Evolutionary conservation across 345 rosid species (phyloP), one percentile per base, ranked within the genome.

Genomic region (Gossypium ekmanianum): DNA sequence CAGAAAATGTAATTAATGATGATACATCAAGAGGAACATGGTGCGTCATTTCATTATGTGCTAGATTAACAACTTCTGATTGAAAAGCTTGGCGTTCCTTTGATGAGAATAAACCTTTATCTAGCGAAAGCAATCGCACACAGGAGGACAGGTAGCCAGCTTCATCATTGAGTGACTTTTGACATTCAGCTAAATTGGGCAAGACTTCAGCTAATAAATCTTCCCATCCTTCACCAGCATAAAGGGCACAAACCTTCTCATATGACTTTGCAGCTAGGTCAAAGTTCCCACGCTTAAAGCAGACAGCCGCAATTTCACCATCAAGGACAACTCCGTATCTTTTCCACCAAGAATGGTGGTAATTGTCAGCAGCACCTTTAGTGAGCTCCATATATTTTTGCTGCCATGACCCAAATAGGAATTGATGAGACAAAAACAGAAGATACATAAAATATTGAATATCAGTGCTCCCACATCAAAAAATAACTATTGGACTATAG

Each of bases 211-310:
- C 98, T 85, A 93, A 81, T 84, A 95, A 82, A 75, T 91, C 97
- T 81, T 93, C 97, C 99, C 99, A 95, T 79, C 97, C 88, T 90
- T 93, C 98, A 57, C 97, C 99, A 7, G 97, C 85, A 81, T 95
- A 95, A 51, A 95, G 90, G 50, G 98, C 99, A 72, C 97, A 93
- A 70, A 95, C 97, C 83, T 95, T 95, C 86, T 95, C 98, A 83
- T 92, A 95, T 45, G 90, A 91, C 84, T 93, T 95, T 77, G 98
- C 97, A 78, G 99, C 99, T 74, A 87, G 86, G 82, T 95, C 99
- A 80, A 82, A 91, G 79, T 91, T 90, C 71, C 94, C 92, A 81
- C 82, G 89, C 88, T 87, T 86, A 83, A 91, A 93, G 83, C 92
- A 90, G 81, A 93, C 93, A 75, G 98, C 92, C 69, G 98, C 99